Evolutionary conservation across 208 protist genomes (phyloP).

Genomic region (Tritrichomonas musculus): DNA sequence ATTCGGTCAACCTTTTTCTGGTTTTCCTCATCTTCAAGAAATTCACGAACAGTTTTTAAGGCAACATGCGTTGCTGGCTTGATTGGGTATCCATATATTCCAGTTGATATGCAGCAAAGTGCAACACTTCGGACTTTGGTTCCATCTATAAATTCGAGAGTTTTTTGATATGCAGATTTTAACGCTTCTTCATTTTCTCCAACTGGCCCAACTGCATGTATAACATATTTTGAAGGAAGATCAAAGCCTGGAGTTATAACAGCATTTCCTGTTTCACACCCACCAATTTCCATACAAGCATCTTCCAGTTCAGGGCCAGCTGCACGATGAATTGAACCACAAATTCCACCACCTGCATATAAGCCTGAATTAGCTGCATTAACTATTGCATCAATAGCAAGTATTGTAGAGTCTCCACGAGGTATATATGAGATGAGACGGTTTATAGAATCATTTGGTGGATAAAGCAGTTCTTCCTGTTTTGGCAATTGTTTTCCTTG

Average conservation of each 20-base stretch:
- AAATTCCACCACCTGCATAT: conserved; percentile 43
- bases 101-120: conserved; percentile 42
- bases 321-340: conserved; percentile 41
- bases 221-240: conserved; percentile 38
- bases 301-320: conserved; percentile 7
- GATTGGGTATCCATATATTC: conserved; percentile 43
- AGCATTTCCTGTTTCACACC: not conserved
- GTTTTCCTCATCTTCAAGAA: conserved; percentile 28
- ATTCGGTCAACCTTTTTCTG: not conserved
- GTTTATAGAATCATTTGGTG: not conserved
- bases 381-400: conserved; percentile 47
- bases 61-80: conserved; percentile 31
- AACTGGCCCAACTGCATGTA: conserved; percentile 41
- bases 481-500: no score
- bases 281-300: not conserved
- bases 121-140: conserved; percentile 32
- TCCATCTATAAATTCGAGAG: not conserved
- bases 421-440: not conserved
- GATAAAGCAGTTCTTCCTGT: no score
- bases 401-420: not conserved
- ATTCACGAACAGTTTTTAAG: conserved; percentile 7
- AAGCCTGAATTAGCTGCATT: conserved; percentile 45
- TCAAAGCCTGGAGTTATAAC: not conserved
- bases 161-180: not conserved
- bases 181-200: not conserved